A percentile compares a stretch with the other conserved stretches of the same genome.
Conservation (phyloP, 306 rosid genomes). For the Rosa rugosa region DNA sequence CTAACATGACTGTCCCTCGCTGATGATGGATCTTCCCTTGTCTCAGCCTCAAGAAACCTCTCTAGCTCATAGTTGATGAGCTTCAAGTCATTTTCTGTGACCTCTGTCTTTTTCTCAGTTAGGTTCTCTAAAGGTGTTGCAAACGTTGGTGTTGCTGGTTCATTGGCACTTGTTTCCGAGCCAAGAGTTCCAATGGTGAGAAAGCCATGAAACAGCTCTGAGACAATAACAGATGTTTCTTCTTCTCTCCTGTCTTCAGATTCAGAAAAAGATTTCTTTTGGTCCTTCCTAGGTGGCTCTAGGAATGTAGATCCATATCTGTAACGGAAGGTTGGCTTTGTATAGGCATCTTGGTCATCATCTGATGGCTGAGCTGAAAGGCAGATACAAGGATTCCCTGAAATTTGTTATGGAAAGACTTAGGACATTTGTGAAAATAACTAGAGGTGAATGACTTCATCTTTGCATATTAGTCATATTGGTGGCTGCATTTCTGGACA, state of each 20-base stretch:
- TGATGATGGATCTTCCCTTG: conserved; percentile 63
- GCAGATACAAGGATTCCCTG: conserved; percentile 71
- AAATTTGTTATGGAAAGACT: conserved; percentile 39
- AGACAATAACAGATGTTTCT: conserved; percentile 41
- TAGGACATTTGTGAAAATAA: conserved; percentile 24
- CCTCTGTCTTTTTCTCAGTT: conserved; percentile 40
- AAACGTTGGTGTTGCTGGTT: conserved; percentile 83
- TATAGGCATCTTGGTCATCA: conserved; percentile 50
- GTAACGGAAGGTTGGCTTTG: conserved; percentile 45
- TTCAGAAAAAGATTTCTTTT: conserved; percentile 33
- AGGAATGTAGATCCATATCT: conserved; percentile 36
- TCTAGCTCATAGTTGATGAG: conserved; percentile 68
- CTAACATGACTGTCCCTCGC: conserved; percentile 71
- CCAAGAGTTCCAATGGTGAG: conserved; percentile 93
- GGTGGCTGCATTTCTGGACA: conserved; percentile 14
- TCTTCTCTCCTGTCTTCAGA: conserved; percentile 40
- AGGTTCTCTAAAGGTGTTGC: conserved; percentile 54
- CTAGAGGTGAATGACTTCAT: conserved; percentile 20
- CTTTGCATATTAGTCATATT: conserved; percentile 18
- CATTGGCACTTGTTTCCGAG: conserved; percentile 48
- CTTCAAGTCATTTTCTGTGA: conserved; percentile 69
- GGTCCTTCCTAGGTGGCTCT: conserved; percentile 41
- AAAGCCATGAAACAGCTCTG: conserved; percentile 81
- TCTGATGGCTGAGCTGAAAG: conserved; percentile 53
- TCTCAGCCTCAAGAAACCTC: conserved; percentile 77